phyloP scores from a whole-genome alignment of 192 early-diverging fungal species.

The Entophlyctis helioformis region DNA sequence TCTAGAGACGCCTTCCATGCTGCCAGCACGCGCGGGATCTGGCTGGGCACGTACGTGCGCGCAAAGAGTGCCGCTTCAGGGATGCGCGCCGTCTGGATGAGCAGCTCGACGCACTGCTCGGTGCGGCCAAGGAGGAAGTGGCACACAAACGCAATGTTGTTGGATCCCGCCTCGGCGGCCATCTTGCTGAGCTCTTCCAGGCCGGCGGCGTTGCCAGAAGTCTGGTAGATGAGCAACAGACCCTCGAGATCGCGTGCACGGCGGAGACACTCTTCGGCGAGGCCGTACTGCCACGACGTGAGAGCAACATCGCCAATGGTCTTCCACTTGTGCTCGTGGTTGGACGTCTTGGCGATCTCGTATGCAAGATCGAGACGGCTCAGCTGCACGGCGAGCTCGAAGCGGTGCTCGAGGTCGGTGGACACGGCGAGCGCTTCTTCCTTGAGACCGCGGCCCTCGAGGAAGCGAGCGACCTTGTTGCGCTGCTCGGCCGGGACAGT shows the following conservation, averaged over 20 bases:
- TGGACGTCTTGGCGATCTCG: slow-evolving; percentile 69
- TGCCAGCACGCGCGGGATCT: slow-evolving; percentile 40
- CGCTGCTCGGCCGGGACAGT: slow-evolving; percentile 79
- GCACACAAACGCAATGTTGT: slow-evolving; percentile 87
- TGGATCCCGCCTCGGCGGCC: slow-evolving; percentile 62
- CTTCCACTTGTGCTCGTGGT: slow-evolving; percentile 91
- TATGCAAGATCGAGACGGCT: slow-evolving; percentile 71
- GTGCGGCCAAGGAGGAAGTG: slow-evolving; percentile 61
- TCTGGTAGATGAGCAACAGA: slow-evolving; percentile 80
- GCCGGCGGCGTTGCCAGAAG: slow-evolving; percentile 71
- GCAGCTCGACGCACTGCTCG: slow-evolving; percentile 75
- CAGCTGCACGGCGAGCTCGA: slow-evolving; percentile 87
- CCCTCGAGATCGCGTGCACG: slow-evolving; percentile 86
- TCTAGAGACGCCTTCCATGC: slow-evolving; percentile 71
- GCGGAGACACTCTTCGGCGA: slow-evolving; percentile 83
- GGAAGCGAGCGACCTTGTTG: slow-evolving; percentile 85
- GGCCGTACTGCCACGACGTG: slow-evolving; percentile 73
- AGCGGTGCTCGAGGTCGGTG: slow-evolving; percentile 87
- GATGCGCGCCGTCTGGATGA: slow-evolving; percentile 75
- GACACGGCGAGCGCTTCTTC: slow-evolving; percentile 92
- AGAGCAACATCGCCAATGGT: slow-evolving; percentile 83
- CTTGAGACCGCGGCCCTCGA: slow-evolving; percentile 80
- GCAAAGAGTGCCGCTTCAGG: slow-evolving; percentile 95
- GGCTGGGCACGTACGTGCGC: slow-evolving; percentile 68
- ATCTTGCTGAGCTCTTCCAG: slow-evolving; percentile 59